Evolutionary conservation across 1,139 yeast species (phyloP), one percentile per base, ranked within the genome.

Genomic region (Petasospora fabianii): DNA sequence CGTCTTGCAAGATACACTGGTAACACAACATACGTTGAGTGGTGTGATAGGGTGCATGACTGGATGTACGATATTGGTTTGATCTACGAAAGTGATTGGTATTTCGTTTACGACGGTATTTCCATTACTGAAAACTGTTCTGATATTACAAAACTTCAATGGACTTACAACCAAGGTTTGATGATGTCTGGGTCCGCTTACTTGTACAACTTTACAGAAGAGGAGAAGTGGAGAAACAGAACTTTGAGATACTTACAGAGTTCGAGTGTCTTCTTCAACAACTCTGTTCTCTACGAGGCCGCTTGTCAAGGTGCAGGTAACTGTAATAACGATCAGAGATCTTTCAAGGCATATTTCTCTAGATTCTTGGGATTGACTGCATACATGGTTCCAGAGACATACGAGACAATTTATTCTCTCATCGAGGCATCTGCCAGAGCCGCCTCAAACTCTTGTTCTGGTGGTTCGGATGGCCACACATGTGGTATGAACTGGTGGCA

Each of bases 91-190:
- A 56, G 59, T 29, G 58, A 58, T 17, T 66, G 68, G 60, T 68
- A 72, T 66, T 69, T 68, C 48, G 80, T 83, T 34, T 80, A 78
- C 53, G 97, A 90, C 62, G 97, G 97, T 62, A 94, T 84, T 3
- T 60, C 65, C 20, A 71, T 80, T 47, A 68, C 58, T n/a, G 62
- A 66, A 33, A 80, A 83, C 61, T 90, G 97, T 65, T 51, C 82
- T 1, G 60, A 64, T 19, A 65, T 76, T 36, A 75, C 85, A 8
- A 60, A 61, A 43, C 71, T 73, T 39, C 84, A 82, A 56, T 90
- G 97, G 97, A 75, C 92, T 13, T 90, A 90, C 65, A 90, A 88
- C 55, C 84, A 81, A 51, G 97, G 96, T 6, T 68, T 90, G 45
- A 63, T 86, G 64, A 58, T 87, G 58, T 63, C 87, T 1, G 97